Evolutionary conservation across 2,329 filamentous ascomycete genomes (phyloP), one percentile per base, ranked within the genome.

Genomic region (Penicillium thymicola): DNA sequence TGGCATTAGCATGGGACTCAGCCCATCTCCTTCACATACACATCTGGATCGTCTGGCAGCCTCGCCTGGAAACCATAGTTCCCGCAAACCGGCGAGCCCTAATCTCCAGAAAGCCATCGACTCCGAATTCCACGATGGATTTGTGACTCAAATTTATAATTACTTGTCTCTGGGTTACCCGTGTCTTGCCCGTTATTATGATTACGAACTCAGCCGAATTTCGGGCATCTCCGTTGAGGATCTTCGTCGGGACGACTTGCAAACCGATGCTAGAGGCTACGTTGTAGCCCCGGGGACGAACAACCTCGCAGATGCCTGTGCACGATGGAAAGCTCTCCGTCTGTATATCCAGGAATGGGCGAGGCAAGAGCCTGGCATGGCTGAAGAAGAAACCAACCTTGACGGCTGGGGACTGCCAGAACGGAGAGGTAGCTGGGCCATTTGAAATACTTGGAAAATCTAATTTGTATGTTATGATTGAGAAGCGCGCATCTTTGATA

Each of bases 71-170:
- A 60, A 44, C 30, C 34, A 48, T 25, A 42, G 51, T 51, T 28
- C 23, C 25, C 36, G 34, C 11, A 48, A 56, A 25, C n/a, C 44
- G 13, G 8, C 23, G 4, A 52, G 42, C 25, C 47, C 47, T 9
- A 52, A 64, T 34, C 43, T 65, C 43, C 78, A 81, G 60, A 71
- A 75, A 76, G 70, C 76, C 11, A 79, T 85, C 41, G 75, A 81
- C 28, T 71, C 76, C 32, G 92, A 96, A 72, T 96, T 94, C 67
- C 81, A 87, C 59, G 90, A 96, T 70, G 80, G 80, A 4, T 96
- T 97, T 71, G 85, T 97, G 54, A 96, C 92, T 0, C 93, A 97
- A 74, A 92, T 97, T 8, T 97, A 95, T 81, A 97, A 97, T 73
- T 97, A 97, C 73, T 81, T 97, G 16, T 96, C 91, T 0, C 82